Evolutionary conservation across 805 yeast genomes (phyloP).

Genomic region (Diddensiella transvaalensis): DNA sequence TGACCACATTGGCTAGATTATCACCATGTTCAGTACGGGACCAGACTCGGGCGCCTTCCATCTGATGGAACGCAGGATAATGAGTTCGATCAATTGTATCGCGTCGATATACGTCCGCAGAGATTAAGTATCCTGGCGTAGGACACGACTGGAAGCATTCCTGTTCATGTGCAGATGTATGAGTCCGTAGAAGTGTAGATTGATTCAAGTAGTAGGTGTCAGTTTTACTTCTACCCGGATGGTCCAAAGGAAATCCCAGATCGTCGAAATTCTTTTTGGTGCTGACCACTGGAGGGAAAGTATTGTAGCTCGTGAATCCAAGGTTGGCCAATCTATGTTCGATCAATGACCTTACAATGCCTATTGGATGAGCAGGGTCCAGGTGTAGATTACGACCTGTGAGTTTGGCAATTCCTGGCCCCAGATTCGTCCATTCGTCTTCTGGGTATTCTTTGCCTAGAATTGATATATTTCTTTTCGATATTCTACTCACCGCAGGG

Average conservation of each 20-base stretch:
- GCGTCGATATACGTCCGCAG: constrained; percentile 94
- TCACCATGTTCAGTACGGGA: constrained; percentile 41
- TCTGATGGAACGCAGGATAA: constrained; percentile 95
- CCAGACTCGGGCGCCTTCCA: constrained; percentile 97
- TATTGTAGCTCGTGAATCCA: constrained; percentile 70
- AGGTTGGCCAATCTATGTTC: constrained; percentile 61
- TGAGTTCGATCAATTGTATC: constrained; percentile 96
- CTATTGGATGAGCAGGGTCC: constrained; percentile 79
- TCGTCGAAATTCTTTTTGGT: constrained; percentile 85
- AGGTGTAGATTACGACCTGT: constrained; percentile 73
- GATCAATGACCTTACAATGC: constrained; percentile 72
- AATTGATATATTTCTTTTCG: constrained; percentile 26
- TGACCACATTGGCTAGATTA: constrained; percentile 43
- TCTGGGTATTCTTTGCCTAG: constrained; percentile 51
- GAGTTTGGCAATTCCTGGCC: constrained; percentile 63
- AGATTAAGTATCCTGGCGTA: constrained; percentile 84
- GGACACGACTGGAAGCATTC: constrained; percentile 66
- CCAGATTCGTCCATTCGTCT: constrained; percentile 84
- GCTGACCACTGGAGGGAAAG: constrained; percentile 79
- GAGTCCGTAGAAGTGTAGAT: constrained; percentile 74
- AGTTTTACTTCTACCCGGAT: constrained; percentile 87
- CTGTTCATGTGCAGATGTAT: constrained; percentile 94
- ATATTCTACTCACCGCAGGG: not conserved
- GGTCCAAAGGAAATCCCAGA: constrained; percentile 85
- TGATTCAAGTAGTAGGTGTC: constrained; percentile 90